Conservation (phyloP, 306 rosid species). For the Neltuma alba region DNA sequence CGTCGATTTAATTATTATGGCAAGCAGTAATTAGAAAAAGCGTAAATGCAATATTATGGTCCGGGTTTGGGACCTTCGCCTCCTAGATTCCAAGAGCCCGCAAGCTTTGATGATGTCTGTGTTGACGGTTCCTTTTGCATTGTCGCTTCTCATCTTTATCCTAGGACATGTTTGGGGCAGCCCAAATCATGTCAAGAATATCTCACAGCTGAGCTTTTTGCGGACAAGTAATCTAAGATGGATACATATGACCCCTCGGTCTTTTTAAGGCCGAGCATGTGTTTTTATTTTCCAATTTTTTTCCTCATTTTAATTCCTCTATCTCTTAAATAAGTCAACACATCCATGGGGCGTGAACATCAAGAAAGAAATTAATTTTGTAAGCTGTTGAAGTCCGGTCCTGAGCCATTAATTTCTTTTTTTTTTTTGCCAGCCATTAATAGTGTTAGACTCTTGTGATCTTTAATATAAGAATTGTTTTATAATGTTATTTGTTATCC, state of each 20-base stretch:
- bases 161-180: conserved; percentile 48
- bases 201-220: conserved; percentile 63
- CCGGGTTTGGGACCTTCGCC: conserved; percentile 7
- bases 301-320: conserved; percentile 27
- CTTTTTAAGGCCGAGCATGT: no score
- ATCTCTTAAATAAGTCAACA: conserved; percentile 54
- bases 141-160: conserved; percentile 27
- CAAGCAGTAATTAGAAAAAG: neutral
- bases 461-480: no score
- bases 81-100: conserved; percentile 41
- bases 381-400: conserved; percentile 33
- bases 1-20: neutral
- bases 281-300: conserved; percentile 27
- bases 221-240: conserved; percentile 61
- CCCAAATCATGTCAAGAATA: conserved; percentile 62
- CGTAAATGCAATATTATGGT: conserved; percentile 13
- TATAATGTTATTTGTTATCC: no score
- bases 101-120: conserved; percentile 22
- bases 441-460: no score
- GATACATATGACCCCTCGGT: conserved; percentile 54
- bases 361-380: conserved; percentile 31
- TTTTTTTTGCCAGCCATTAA: no score
- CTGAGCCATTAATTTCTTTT: no score
- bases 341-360: conserved; percentile 52
- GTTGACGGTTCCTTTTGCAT: conserved; percentile 2